Base-by-base conservation (phyloP, 2,329 filamentous ascomycete species). In the Albifimbria verrucaria region DNA sequence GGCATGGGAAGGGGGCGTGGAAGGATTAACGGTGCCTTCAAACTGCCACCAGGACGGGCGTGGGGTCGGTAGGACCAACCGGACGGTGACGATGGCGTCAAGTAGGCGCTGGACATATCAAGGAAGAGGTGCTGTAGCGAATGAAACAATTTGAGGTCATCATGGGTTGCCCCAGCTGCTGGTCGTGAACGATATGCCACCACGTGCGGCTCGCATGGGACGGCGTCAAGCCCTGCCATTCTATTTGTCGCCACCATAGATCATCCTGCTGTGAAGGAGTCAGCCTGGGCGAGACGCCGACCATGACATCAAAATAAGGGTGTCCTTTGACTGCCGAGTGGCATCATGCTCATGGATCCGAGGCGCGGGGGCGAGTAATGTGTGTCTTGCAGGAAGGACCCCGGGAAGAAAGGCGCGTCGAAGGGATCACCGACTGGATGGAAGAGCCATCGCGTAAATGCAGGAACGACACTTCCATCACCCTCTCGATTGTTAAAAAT, bases 251-350 rank as follows among this genome's bases (percentile, higher is more conserved):
- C 32, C 32, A 17, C 12, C 32, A 39, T n/a, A 4, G 12, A 6
- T 5, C 5, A 39, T n/a, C n/a, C 32, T 39, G 12, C 32, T n/a
- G 18, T 12, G 32, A 39, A 12, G 32, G 15, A 7, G 45, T 49
- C 18, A 50, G n/a, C 39, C 44, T 50, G 42, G 46, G 59, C 53
- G 59, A 63, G 59, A 62, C 56, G 60, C 60, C 58, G 39, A n/a
- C 32, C 15, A 15, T 39, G 12, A 39, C 32, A 39, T 39, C 32
- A 39, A n/a, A n/a, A n/a, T n/a, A n/a, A n/a, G n/a, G n/a, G n/a
- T n/a, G n/a, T n/a, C n/a, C n/a, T n/a, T n/a, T n/a, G n/a, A n/a
- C n/a, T n/a, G n/a, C n/a, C n/a, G n/a, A n/a, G n/a, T 39, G 32
- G 32, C 32, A 39, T 39, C 26, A 32, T 32, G 9, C 7, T 32